Evolutionary conservation across 1,284 basidiomycete species (phyloP).

Genomic region (Sporisorium scitamineum): DNA sequence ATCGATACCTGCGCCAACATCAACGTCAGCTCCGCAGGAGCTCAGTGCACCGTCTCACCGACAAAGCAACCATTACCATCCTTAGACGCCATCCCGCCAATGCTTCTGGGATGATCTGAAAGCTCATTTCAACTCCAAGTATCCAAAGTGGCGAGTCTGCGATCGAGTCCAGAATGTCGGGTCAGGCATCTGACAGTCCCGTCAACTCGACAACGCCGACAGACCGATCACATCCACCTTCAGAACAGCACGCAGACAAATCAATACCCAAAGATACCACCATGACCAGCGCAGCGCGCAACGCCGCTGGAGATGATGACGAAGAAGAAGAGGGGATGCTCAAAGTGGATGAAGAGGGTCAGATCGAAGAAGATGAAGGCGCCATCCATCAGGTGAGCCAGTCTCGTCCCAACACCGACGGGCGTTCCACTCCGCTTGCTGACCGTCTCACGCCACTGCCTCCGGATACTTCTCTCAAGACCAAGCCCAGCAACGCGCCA

Average conservation of each 20-base stretch:
- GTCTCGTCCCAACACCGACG: conserved; percentile 22
- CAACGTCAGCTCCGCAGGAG: neutral
- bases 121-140: neutral
- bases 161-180: conserved; percentile 17
- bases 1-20: conserved; percentile 2
- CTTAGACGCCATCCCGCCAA: no score
- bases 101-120: conserved; percentile 3
- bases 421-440: conserved; percentile 28
- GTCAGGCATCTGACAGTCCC: neutral
- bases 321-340: conserved; percentile 56
- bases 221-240: neutral
- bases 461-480: conserved; percentile 21
- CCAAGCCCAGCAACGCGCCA: conserved; percentile 12
- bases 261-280: conserved; percentile 5
- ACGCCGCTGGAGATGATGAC: conserved; percentile 27
- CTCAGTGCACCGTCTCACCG: neutral
- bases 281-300: conserved; percentile 5
- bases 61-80: neutral
- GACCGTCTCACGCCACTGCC: conserved; percentile 37
- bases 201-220: neutral
- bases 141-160: neutral
- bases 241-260: conserved; percentile 3
- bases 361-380: conserved; percentile 48
- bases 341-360: conserved; percentile 49
- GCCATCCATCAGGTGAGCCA: conserved; percentile 40